Base-by-base conservation (phyloP, 805 yeast species). In the Yarrowia osloensis region DNA sequence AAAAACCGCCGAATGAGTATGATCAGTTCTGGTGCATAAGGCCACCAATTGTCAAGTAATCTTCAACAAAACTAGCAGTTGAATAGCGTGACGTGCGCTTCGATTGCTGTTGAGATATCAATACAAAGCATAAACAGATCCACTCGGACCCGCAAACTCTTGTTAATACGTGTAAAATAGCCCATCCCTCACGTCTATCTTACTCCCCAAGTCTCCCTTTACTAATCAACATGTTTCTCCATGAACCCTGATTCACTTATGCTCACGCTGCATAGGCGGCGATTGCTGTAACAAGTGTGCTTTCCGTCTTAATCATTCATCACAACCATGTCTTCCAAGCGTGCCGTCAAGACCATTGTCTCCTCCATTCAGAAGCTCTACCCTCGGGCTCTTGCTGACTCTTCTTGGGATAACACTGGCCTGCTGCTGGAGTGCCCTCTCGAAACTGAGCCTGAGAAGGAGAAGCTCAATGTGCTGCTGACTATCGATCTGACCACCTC, bases 371-470 rank as follows among this genome's bases (percentile, higher is more conserved):
- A 91, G 74, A 86, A 84, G 70, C 79, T 87, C n/a, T 95, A 90
- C 74, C 99, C 99, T 1, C 75, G 84, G 17, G 84, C 84, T 52
- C 83, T 89, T 68, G 98, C 98, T 0, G 98, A 94, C 73, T 81
- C 82, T 22, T 77, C 92, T 2, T 95, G 99, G 99, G 99, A 95
- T 74, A 95, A 95, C 76, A 93, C 97, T 0, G 99, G 99, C 0
- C 80, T 95, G 37, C 77, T 95, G 52, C 88, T 95, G 11, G 97
- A 93, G 73, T 78, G 94, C 39, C 77, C 86, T 12, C 49, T 67
- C 22, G 68, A 57, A 4, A 65, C 66, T 28, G 46, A 62, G 17
- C 55, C 69, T 1, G 22, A 77, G 42, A 65, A 54, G 42, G 68
- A 46, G 37, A 70, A 73, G 17, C 72, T 77, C 9, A 71, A 71